Percentiles rank a stretch among this genome's conserved stretches.
These are phyloP conservation scores for Xanthoparmelia taractica DNA, from an alignment of 495 filamentous ascomycete genomes.

Conservation along the genomic window DNA sequence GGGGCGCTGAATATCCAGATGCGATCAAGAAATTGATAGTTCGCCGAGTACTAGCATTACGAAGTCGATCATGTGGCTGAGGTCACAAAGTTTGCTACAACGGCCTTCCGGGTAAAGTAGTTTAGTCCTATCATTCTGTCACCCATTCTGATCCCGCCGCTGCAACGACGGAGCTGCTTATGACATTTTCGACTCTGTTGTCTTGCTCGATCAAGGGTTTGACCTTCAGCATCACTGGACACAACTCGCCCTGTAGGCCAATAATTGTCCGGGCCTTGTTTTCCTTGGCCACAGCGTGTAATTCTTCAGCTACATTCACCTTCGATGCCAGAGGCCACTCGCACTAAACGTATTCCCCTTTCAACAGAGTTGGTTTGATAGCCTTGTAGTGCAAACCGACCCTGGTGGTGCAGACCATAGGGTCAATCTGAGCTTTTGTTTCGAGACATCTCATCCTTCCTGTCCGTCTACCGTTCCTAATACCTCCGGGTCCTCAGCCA, in stretches of 20 bases:
- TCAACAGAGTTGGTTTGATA: constrained; percentile 38
- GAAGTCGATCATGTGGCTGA: constrained; percentile 40
- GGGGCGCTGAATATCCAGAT: constrained; percentile 42
- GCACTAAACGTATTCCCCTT: constrained; percentile 47
- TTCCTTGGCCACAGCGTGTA: constrained; percentile 34
- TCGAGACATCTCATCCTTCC: neutral
- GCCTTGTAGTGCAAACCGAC: constrained; percentile 45
- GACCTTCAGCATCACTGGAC: constrained; percentile 38
- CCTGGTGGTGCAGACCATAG: constrained; percentile 49
- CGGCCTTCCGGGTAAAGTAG: constrained; percentile 39
- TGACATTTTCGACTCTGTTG: constrained; percentile 46
- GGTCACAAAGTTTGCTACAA: constrained; percentile 46
- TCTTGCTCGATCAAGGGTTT: constrained; percentile 37
- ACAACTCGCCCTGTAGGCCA: constrained; percentile 32
- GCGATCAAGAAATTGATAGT: constrained; percentile 30
- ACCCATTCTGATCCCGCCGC: constrained; percentile 34
- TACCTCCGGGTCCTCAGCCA: constrained; percentile 41
- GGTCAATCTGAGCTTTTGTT: constrained; percentile 33
- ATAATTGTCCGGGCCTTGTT: constrained; percentile 40
- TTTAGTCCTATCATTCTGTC: constrained; percentile 28
- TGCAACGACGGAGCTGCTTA: constrained; percentile 44
- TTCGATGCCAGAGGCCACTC: constrained; percentile 44
- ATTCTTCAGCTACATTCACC: constrained; percentile 31
- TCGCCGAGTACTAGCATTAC: constrained; percentile 36
- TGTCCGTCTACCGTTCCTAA: neutral